Conservation (phyloP, 768 basidiomycete genomes). For the Saitozyma sp. region DNA sequence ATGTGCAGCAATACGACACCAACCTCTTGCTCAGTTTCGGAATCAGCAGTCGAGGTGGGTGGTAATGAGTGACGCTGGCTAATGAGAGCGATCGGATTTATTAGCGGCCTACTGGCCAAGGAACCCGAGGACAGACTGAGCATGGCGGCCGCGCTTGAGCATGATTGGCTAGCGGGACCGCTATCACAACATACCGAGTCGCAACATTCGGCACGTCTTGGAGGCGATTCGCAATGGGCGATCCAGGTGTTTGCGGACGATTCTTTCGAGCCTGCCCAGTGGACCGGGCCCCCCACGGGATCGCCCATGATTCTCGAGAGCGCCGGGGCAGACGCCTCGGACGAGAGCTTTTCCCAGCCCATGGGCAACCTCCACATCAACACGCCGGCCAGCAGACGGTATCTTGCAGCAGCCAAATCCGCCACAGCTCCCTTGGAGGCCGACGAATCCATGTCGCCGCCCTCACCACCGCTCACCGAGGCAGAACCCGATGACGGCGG, state of each 20-base stretch:
- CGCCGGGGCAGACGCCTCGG: slow-evolving; percentile 17
- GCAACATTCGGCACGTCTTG: slow-evolving; percentile 15
- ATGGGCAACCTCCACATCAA: slow-evolving; percentile 42
- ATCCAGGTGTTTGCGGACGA: slow-evolving; percentile 40
- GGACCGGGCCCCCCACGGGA: slow-evolving; percentile 24
- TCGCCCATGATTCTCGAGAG: slow-evolving; percentile 34
- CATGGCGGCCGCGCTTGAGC: slow-evolving; percentile 65
- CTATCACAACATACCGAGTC: slow-evolving; percentile 23
- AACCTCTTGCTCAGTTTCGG: slow-evolving; percentile 53
- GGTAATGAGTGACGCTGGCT: too few species aligned
- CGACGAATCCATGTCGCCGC: slow-evolving; percentile 3
- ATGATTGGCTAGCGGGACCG: slow-evolving; percentile 68
- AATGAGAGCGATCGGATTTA: slow-evolving; percentile 64
- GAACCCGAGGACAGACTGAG: slow-evolving; percentile 71
- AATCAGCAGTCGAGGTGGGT: slow-evolving; percentile 60
- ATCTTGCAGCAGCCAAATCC: background rate
- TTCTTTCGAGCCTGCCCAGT: slow-evolving; percentile 12
- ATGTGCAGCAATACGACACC: slow-evolving; percentile 61
- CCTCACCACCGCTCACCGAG: slow-evolving; percentile 20
- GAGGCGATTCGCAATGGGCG: slow-evolving; percentile 37
- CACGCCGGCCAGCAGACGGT: slow-evolving; percentile 22
- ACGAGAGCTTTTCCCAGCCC: slow-evolving; percentile 46
- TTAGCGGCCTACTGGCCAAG: slow-evolving; percentile 64
- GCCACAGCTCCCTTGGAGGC: background rate
- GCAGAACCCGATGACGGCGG: background rate